phyloP scores from a whole-genome alignment of 2,329 filamentous ascomycete species.

The Fusarium praegraminearum region DNA sequence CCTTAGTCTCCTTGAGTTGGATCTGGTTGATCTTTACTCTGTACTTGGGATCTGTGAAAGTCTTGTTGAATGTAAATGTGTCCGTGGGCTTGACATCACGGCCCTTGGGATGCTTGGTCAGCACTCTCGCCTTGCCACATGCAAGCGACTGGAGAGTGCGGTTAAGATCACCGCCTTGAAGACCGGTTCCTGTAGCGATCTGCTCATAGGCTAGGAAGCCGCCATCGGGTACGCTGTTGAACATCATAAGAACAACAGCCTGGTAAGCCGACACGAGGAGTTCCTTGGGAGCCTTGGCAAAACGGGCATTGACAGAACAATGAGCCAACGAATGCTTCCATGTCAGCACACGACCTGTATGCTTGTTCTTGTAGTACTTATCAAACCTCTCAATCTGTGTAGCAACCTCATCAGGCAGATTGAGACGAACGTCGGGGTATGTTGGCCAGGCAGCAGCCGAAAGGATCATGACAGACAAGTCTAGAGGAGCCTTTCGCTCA shows the following conservation, averaged over 20 bases:
- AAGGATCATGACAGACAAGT: constrained; percentile 86
- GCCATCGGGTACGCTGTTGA: constrained; percentile 75
- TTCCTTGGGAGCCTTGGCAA: constrained; percentile 85
- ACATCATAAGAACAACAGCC: constrained; percentile 88
- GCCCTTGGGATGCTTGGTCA: constrained; percentile 86
- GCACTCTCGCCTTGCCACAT: constrained; percentile 86
- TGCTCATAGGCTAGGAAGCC: constrained; percentile 79
- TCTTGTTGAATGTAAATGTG: constrained; percentile 83
- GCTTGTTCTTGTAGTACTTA: constrained; percentile 86
- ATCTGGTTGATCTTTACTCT: constrained; percentile 99
- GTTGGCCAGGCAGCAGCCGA: constrained; percentile 93
- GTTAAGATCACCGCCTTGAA: constrained; percentile 82
- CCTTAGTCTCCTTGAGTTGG: constrained; percentile 93
- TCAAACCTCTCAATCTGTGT: constrained; percentile 86
- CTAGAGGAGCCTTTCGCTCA: constrained; percentile 63
- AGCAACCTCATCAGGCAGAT: constrained; percentile 80
- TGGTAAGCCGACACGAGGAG: constrained; percentile 93
- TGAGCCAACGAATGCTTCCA: constrained; percentile 97
- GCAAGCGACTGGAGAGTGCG: constrained; percentile 95
- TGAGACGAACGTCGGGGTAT: constrained; percentile 80
- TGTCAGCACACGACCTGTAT: constrained; percentile 84
- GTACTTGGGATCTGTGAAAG: constrained; percentile 84
- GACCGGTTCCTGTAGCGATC: constrained; percentile 78
- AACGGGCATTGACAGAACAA: constrained; percentile 84
- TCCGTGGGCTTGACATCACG: constrained; percentile 83